Evolutionary conservation across 768 basidiomycete species (phyloP).

Genomic region (Russula lepida): DNA sequence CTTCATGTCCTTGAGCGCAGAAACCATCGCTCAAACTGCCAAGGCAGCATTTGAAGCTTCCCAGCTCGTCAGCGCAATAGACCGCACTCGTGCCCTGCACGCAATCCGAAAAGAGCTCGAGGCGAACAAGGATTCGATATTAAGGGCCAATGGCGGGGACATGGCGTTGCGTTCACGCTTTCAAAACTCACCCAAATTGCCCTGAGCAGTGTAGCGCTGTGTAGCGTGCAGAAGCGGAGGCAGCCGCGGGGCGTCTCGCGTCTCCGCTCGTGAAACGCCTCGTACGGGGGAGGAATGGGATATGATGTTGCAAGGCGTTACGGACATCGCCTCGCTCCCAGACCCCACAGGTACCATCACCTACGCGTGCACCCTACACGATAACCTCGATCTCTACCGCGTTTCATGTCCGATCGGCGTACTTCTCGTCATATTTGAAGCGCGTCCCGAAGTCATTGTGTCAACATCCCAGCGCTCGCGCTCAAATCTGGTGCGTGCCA

Average conservation of each 20-base stretch:
- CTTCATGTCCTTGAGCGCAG: conserved; percentile 26
- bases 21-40: conserved; percentile 66
- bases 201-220: conserved; percentile 42
- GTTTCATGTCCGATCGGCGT: conserved; percentile 97
- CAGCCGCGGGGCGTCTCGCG: conserved; percentile 73
- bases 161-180: conserved; percentile 51
- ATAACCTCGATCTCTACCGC: conserved; percentile 79
- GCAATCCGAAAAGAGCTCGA: conserved; percentile 67
- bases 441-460: conserved; percentile 94
- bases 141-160: conserved; percentile 76
- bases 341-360: conserved; percentile 82
- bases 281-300: conserved; percentile 82
- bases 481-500: conserved; percentile 99
- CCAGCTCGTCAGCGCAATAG: conserved; percentile 58
- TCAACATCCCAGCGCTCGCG: conserved; percentile 92
- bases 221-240: conserved; percentile 65
- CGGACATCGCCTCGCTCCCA: conserved; percentile 76
- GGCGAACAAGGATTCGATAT: conserved; percentile 53
- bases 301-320: conserved; percentile 83
- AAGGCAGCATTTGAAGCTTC: conserved; percentile 81
- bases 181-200: too few species aligned
- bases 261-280: conserved; percentile 69
- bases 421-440: conserved; percentile 93
- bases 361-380: conserved; percentile 87
- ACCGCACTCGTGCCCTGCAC: conserved; percentile 64